A percentile compares a stretch with the other conserved stretches of the same genome.
Evolutionary conservation across 2,329 filamentous ascomycete species (phyloP).

Genomic region (Sarocladium oryzae): DNA sequence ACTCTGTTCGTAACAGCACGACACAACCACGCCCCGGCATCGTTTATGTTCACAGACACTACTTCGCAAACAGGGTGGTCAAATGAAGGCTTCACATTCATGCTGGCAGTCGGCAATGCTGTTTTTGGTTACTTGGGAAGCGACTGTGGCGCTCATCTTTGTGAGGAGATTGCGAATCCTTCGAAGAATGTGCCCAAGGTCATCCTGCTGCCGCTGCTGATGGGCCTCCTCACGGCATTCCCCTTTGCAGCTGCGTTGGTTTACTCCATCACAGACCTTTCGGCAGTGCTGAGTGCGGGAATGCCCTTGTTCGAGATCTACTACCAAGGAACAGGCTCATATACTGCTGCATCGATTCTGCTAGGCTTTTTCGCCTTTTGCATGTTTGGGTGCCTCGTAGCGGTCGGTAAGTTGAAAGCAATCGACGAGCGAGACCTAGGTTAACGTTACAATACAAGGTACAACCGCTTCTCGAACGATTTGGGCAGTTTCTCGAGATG

Average conservation of each 20-base stretch:
- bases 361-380: constrained; percentile 17
- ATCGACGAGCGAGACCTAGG: neutral
- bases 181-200: constrained; percentile 16
- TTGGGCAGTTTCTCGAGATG: neutral
- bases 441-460: neutral
- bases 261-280: constrained; percentile 14
- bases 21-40: neutral
- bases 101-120: neutral
- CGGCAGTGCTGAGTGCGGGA: constrained; percentile 12
- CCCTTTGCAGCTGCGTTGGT: constrained; percentile 15
- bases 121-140: neutral
- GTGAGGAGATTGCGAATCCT: constrained; percentile 22
- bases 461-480: neutral
- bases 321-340: constrained; percentile 15
- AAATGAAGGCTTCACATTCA: neutral
- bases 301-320: constrained; percentile 19
- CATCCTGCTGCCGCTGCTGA: constrained; percentile 16
- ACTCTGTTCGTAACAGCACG: neutral
- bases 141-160: neutral
- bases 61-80: neutral
- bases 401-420: neutral
- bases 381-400: constrained; percentile 17
- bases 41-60: neutral
- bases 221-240: constrained; percentile 17
- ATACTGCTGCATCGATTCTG: constrained; percentile 12